Base-by-base conservation (phyloP, 805 yeast species). In the Hanseniaspora clermontiae region DNA sequence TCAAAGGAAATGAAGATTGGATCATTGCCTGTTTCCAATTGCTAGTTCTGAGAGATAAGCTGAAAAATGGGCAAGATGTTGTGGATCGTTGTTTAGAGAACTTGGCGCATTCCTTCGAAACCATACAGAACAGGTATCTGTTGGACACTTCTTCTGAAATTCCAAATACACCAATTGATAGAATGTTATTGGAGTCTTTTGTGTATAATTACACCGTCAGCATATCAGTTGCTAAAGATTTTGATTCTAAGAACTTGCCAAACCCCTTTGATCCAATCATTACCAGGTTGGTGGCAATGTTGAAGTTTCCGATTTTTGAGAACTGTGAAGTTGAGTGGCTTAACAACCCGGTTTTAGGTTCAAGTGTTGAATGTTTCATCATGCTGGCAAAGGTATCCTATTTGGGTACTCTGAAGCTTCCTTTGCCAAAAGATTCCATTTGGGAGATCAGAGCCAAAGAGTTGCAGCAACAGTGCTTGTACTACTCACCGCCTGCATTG, bases 271-370 rank as follows among this genome's bases (percentile, higher is more conserved):
- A 60, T 49, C 57, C 59, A 14, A 51, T 54, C 20, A 59, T 61
- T 9, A 53, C 59, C 8, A 58, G 59, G 27, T 42, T 61, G 40
- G 59, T 59, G 27, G 49, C 51, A 11, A 54, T 61, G 50, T 42
- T 61, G 46, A 59, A 61, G 43, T 60, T 61, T 7, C 67, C 68
- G 2, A 58, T 64, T 10, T 65, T 61, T 55, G 60, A 60, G 43
- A 63, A 62, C 42, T 61, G 63, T 53, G 62, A 62, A 15, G 65
- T 65, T 19, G 67, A 66, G 39, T 73, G 75, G 75, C 68, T 72
- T 71, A 73, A 71, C 51, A 69, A 73, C 55, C 77, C 77, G 0
- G 68, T 73, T 5, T 61, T 70, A 56, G 77, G 77, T 2, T 70
- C 75, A 17, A 68, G 74, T 1, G 59, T 66, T 6, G 68, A 66